Conservation (phyloP, 2,329 filamentous ascomycete genomes). For the Orbilia ellipsospora region DNA sequence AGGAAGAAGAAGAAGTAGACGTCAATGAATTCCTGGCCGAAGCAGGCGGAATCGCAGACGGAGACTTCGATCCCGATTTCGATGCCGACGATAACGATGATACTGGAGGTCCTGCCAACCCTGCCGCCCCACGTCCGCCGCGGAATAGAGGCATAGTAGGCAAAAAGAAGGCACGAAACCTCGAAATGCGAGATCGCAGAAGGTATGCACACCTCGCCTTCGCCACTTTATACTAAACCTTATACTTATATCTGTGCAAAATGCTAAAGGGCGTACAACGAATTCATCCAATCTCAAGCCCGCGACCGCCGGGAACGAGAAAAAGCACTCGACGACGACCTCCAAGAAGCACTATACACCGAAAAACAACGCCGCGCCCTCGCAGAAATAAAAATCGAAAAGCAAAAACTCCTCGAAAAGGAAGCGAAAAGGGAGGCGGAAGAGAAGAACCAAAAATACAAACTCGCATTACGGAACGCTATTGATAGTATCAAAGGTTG, state of each 20-base stretch:
- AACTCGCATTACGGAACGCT: background rate
- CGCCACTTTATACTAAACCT: background rate
- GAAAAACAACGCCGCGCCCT: constrained; percentile 52
- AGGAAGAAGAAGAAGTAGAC: constrained; percentile 33
- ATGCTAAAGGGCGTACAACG: constrained; percentile 38
- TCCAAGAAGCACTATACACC: constrained; percentile 31
- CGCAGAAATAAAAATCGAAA: constrained; percentile 50
- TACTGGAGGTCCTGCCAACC: constrained; percentile 14
- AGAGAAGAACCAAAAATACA: constrained; percentile 20
- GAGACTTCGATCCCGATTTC: constrained; percentile 11
- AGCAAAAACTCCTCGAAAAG: constrained; percentile 38
- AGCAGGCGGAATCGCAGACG: constrained; percentile 36
- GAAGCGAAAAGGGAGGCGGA: constrained; percentile 26
- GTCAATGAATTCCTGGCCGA: constrained; percentile 37
- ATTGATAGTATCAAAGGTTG: constrained; percentile 1
- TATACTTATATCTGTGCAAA: background rate
- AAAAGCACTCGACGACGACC: constrained; percentile 36
- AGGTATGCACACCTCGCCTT: constrained; percentile 14
- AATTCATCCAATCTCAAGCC: constrained; percentile 45
- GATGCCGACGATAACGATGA: constrained; percentile 7
- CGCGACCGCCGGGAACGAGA: constrained; percentile 41
- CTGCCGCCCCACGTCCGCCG: constrained; percentile 5
- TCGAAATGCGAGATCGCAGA: constrained; percentile 52
- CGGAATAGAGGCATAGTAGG: constrained; percentile 46
- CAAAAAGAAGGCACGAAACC: constrained; percentile 51